Evolutionary conservation across 257 asterid species (phyloP), one percentile per base, ranked within the genome.

Genomic region (Verbena officinalis): DNA sequence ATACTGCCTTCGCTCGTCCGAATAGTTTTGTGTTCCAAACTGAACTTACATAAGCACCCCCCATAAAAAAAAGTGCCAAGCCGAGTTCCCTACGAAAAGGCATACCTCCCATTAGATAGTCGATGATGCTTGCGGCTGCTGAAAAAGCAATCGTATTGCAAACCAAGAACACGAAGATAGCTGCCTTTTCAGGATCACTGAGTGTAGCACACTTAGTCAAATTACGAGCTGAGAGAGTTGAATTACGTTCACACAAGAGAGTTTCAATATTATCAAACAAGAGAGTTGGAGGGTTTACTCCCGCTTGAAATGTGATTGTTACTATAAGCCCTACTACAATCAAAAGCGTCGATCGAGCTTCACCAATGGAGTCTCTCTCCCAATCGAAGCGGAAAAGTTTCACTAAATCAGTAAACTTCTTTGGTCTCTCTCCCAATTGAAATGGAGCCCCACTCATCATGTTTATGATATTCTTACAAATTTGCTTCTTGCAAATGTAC

Each of bases 71-170:
- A 8, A 49, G 10, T 20, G 78, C 36, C 23, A 67, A 13, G 0
- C 50, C 19, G 8, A 73, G 73, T 73, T 73, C 79, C 31, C 75
- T 68, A 9, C 62, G 75, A 15, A 62, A 68, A 3, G 79, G 75
- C 17, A 68, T 44, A n/a, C 69, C 69, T 6, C 0, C n/a, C 5
- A 56, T 73, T 2, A 67, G 42, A 27, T 68, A 46, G 31, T 46
- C 70, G 12, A 62, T 46, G 27, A 60, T 53, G 64, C 59, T 66
- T 4, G 20, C 10, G 2, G 78, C 23, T 0, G 78, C 40, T 0
- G 63, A 22, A 67, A 73, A 55, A 0, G 70, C 73, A 6, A 73
- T 17, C 4, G 70, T n/a, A 27, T 73, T 73, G 11, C 56, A 70
- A 24, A 34, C 48, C 62, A 62, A 36, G 46, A 67, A 73, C 23